phyloP scores from a whole-genome alignment of 2,329 filamentous ascomycete genomes.

The Nigrospora osmanthi region DNA sequence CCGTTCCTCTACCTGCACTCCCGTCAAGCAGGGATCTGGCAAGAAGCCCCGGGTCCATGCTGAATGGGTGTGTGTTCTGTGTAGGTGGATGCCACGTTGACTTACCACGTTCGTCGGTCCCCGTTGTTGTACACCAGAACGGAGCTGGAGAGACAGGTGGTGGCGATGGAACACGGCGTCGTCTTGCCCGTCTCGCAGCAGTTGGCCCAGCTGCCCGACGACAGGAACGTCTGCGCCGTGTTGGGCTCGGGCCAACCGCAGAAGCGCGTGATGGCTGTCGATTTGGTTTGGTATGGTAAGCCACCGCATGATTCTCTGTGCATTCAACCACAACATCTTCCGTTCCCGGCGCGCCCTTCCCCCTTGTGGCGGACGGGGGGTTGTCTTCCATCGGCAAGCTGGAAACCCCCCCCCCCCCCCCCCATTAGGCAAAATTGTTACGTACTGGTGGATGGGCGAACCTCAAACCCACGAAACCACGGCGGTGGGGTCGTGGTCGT shows the following conservation, averaged over 20 bases:
- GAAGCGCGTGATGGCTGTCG: not conserved
- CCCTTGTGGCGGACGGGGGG: no score
- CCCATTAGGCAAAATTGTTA: not conserved
- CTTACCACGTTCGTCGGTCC: not conserved
- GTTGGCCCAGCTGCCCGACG: not conserved
- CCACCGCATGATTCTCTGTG: no score
- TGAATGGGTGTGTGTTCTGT: no score
- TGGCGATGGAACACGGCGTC: not conserved
- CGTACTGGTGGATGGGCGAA: not conserved
- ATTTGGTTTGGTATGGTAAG: no score
- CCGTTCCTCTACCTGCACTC: no score
- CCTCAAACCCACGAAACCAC: constrained; percentile 1
- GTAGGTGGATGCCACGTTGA: not conserved
- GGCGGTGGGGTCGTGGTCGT: not conserved
- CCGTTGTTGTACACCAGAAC: not conserved
- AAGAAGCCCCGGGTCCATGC: no score
- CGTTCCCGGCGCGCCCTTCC: no score
- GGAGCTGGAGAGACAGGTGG: not conserved
- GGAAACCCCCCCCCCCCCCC: no score
- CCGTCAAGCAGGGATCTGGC: no score
- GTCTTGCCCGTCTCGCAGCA: not conserved
- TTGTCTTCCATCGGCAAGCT: no score
- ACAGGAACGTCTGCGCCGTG: not conserved
- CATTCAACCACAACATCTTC: no score
- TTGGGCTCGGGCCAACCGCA: not conserved